Evolutionary conservation across 106 monocot genomes (phyloP), one percentile per base, ranked within the genome.

Genomic region (Dendrobium chrysotoxum): DNA sequence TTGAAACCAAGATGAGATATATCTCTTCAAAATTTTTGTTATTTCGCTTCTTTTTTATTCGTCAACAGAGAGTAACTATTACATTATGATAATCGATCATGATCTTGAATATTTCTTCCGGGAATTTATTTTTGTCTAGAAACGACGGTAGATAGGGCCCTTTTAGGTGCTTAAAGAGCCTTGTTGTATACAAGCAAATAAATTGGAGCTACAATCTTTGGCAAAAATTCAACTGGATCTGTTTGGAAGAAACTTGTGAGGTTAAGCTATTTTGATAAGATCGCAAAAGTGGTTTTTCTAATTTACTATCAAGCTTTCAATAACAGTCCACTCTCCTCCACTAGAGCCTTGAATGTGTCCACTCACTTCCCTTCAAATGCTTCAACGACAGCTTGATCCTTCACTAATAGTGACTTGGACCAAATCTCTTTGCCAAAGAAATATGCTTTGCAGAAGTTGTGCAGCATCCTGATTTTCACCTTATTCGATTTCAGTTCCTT

Each of bases 231-330:
- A 72, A 94, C 83, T 12, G 91, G 87, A 82, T 94, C 90, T 57
- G 81, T 90, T 87, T 96, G 41, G 86, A 87, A 75, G 91, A 87
- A 81, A 96, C 87, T 89, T 96, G 92, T 76, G 89, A 82, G 42
- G 81, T 86, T 78, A 96, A 85, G 42, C 90, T 92, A 93, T 96
- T 96, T 31, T 93, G 91, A 80, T 88, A 93, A 58, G 91, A 87
- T 84, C 93, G 96, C 86, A 91, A 55, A 75, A 96, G 50, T 76
- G 91, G 76, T 76, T 93, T 87, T 80, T 96, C 93, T 77, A 93
- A 76, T 78, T 92, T 93, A 80, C 93, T 93, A 80, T 96, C 96
- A 80, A 96, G 96, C 82, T 91, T 96, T 96, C 40, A 96, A 38
- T 74, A 81, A 35, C 38, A 93, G 78, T 42, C 93, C 93, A 78